These are phyloP conservation scores for Hysterangium stoloniferum DNA, from an alignment of 768 basidiomycete genomes.

Conservation along the genomic window DNA sequence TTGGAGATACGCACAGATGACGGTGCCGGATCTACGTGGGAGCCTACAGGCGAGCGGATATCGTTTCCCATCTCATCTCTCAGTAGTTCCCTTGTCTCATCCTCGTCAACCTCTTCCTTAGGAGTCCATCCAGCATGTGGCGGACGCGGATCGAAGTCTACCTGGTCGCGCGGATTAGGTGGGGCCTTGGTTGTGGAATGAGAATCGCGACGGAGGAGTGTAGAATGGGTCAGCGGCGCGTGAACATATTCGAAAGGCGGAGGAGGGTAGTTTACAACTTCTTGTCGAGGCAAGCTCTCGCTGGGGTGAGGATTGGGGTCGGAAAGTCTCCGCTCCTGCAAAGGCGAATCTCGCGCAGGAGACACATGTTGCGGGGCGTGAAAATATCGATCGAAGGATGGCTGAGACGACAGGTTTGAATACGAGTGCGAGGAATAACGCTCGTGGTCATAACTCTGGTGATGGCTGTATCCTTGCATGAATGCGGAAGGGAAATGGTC, in stretches of 20 bases:
- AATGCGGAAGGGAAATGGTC: constrained; percentile 33
- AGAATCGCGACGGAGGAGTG: background rate
- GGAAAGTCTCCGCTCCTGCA: background rate
- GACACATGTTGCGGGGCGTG: background rate
- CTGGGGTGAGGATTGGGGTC: background rate
- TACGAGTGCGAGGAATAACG: background rate
- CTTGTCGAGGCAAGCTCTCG: background rate
- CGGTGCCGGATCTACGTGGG: background rate
- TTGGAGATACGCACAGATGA: background rate
- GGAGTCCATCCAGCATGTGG: constrained; percentile 9
- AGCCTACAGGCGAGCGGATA: background rate
- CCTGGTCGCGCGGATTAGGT: background rate
- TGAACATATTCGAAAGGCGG: background rate
- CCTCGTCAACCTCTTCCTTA: constrained; percentile 9
- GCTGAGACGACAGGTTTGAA: background rate
- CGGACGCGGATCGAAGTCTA: constrained; percentile 4
- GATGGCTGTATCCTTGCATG: constrained; percentile 5
- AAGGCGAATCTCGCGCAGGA: background rate
- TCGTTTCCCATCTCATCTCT: background rate
- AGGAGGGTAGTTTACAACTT: background rate
- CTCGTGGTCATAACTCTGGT: constrained; percentile 2
- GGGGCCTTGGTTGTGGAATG: background rate
- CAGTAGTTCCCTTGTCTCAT: constrained; percentile 5
- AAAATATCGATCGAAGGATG: background rate
- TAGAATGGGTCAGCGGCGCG: background rate